Base-by-base conservation (phyloP, 306 rosid genomes). In the Lotus japonicus region DNA sequence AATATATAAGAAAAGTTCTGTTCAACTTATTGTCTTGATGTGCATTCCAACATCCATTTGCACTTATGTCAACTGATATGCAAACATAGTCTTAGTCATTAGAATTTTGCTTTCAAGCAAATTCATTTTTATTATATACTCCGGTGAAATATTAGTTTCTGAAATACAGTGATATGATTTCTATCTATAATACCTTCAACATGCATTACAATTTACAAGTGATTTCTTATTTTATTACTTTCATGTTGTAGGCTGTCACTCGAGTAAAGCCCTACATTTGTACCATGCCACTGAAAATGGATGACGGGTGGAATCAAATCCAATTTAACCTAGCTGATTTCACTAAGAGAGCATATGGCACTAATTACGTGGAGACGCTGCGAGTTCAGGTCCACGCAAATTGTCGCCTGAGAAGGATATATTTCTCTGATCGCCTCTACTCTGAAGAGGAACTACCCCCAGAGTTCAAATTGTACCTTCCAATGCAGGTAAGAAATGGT, bases 361-460 rank as follows among this genome's bases (percentile, higher is more conserved):
- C 99, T n/a, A 94, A 94, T 64, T 90, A 94, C 66, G 92, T 86
- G 4, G 99, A 94, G 89, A 94, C 96, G 1, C 81, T 94, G 80
- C 87, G 96, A 23, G 99, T 90, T 76, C 99, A 90, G 88, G 92
- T 90, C 64, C 99, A 94, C 70, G 95, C 99, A 28, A 94, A 94
- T 69, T 94, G 97, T 71, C 89, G 95, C 39, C 76, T 90, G 85
- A 85, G 99, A 78, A 87, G 98, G 87, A 94, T 94, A 66, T 88
- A 94, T 68, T 94, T 94, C 75, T 83, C 97, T 1, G 97, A 94
- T 62, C 96, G 96, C 65, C 77, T 94, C 77, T 94, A 88, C 78
- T 86, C 97, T 0, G 99, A 90, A 74, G 99, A 94, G 83, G 99
- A 94, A 80, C 96, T 94, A 61, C 95, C 97, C 4, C 97, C 95